Evolutionary conservation across 2,329 filamentous ascomycete species (phyloP).

Genomic region (Pyricularia pennisetigena): DNA sequence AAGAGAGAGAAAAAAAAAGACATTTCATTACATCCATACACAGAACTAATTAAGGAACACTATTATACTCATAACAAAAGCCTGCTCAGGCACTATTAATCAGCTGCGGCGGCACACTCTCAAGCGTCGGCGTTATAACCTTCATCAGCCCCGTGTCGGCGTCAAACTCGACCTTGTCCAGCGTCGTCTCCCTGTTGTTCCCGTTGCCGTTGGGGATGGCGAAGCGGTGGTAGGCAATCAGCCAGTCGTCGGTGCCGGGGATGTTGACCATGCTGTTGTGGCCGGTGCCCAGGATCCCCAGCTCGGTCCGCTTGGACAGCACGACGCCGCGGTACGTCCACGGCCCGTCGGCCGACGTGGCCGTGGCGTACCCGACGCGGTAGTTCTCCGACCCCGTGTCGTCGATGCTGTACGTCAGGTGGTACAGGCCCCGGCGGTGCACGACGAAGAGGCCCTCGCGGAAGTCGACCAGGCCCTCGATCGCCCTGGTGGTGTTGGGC

Average conservation of each 20-base stretch:
- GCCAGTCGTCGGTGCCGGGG: slow-evolving; percentile 37
- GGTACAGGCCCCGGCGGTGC: slow-evolving; percentile 33
- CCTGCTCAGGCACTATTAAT: not conserved
- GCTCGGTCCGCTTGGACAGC: slow-evolving; percentile 27
- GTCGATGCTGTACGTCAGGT: slow-evolving; percentile 37
- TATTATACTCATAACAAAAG: not conserved
- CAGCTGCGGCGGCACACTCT: slow-evolving; percentile 1
- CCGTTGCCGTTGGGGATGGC: slow-evolving; percentile 33
- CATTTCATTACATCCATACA: too few relatives aligned
- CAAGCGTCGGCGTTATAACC: slow-evolving; percentile 4
- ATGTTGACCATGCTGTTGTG: slow-evolving; percentile 35
- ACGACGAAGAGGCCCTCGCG: slow-evolving; percentile 32
- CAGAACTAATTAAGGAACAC: too few relatives aligned
- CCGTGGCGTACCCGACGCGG: slow-evolving; percentile 35
- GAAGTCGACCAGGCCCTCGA: slow-evolving; percentile 29
- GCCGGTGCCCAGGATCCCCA: slow-evolving; percentile 34
- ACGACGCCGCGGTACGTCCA: slow-evolving; percentile 35
- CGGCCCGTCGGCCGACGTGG: slow-evolving; percentile 24
- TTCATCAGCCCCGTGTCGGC: slow-evolving; percentile 4
- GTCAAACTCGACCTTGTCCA: slow-evolving; percentile 30
- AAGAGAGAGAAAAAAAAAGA: too few relatives aligned
- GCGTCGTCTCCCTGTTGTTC: slow-evolving; percentile 29
- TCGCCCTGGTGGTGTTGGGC: slow-evolving; percentile 18
- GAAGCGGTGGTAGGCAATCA: slow-evolving; percentile 39
- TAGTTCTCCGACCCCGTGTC: slow-evolving; percentile 36